These are phyloP conservation scores for Tetratostichococcus sp. DNA, from an alignment of 139 green algal genomes.

Conservation along the genomic window DNA sequence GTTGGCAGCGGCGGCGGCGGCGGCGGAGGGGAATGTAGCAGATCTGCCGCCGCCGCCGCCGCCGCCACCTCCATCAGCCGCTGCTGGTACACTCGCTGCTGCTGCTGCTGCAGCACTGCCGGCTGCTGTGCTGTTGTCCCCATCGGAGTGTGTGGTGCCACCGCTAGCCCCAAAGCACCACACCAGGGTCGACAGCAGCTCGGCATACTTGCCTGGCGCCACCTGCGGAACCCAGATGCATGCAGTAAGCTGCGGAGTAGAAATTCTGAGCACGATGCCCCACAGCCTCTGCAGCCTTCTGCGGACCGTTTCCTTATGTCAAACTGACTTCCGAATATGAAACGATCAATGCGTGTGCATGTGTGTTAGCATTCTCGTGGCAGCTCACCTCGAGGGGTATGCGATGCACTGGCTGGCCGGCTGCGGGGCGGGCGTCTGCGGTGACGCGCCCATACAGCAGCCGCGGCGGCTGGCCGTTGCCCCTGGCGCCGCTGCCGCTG, in stretches of 20 bases:
- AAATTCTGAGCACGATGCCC: too few species aligned
- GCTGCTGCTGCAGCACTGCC: background rate
- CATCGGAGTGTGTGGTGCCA: background rate
- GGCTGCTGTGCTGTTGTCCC: background rate
- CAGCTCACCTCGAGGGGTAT: slow-evolving; percentile 28
- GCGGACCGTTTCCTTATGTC: too few species aligned
- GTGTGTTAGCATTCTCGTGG: too few species aligned
- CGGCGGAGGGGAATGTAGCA: background rate
- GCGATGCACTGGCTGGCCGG: slow-evolving; percentile 28
- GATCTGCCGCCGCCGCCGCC: background rate
- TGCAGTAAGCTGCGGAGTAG: too few species aligned
- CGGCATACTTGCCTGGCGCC: slow-evolving; percentile 28
- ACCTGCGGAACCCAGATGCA: background rate
- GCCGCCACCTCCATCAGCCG: background rate
- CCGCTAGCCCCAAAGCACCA: slow-evolving; percentile 34
- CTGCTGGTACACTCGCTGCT: background rate
- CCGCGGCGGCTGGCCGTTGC: slow-evolving; percentile 1
- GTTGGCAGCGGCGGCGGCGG: background rate
- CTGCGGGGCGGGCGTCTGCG: slow-evolving; percentile 27
- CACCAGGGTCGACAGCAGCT: slow-evolving; percentile 44
- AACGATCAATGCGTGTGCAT: too few species aligned
- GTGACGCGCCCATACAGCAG: slow-evolving; percentile 45
- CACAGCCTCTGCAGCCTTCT: too few species aligned
- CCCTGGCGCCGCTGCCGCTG: background rate
- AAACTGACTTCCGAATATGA: too few species aligned